A percentile compares a stretch with the other conserved stretches of the same genome.
Conservation (phyloP, 306 rosid genomes). For the Chamaecrista fasciculata region DNA sequence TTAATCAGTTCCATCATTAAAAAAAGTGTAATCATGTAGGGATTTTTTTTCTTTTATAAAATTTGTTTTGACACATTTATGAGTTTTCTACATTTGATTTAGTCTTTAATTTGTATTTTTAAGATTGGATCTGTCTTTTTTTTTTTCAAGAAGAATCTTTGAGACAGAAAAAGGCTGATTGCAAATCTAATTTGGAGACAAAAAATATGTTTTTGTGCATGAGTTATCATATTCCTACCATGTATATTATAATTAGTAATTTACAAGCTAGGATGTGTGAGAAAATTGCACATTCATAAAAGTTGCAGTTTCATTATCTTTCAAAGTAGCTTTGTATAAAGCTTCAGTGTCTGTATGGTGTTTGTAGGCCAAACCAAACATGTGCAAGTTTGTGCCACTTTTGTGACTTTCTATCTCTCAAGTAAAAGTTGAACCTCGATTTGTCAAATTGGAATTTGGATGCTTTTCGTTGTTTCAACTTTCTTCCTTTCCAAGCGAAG, state of each 20-base stretch:
- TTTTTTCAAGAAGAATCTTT: too few relatives aligned
- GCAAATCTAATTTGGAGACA: neutral
- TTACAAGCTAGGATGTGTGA: neutral
- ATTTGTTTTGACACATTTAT: neutral
- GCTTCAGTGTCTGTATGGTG: neutral
- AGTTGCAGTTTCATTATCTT: constrained; percentile 16
- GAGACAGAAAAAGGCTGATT: neutral
- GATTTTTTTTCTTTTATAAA: too few relatives aligned
- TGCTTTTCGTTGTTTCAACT: constrained; percentile 24
- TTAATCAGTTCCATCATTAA: neutral
- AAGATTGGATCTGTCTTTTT: neutral
- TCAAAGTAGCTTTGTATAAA: constrained; percentile 33
- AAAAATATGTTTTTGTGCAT: neutral
- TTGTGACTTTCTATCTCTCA: constrained; percentile 22
- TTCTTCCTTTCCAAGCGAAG: constrained; percentile 16
- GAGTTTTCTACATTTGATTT: neutral
- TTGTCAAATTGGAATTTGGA: constrained; percentile 6
- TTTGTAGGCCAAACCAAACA: constrained; percentile 18
- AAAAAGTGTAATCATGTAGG: neutral
- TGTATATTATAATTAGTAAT: neutral
- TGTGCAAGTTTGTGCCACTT: constrained; percentile 26
- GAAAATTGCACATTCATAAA: neutral
- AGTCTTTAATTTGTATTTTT: neutral
- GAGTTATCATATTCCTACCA: neutral
- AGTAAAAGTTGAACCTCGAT: constrained; percentile 20